These are phyloP conservation scores for Candida montana DNA, from an alignment of 805 yeast genomes.

Conservation along the genomic window DNA sequence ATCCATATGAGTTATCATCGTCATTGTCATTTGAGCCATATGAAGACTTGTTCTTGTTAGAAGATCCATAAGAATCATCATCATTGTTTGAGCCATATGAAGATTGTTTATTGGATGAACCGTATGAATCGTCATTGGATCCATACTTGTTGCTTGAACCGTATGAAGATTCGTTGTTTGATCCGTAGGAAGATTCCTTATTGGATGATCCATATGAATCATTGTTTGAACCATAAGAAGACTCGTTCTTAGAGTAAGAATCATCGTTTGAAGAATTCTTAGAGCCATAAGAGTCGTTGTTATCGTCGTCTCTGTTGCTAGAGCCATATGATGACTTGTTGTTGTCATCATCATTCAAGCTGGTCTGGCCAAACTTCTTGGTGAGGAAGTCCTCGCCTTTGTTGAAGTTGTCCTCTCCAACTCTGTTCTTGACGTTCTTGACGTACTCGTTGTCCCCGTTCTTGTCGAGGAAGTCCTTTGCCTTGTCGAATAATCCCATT, in stretches of 20 bases:
- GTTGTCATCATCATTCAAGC: constrained; percentile 18
- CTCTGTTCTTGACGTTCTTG: constrained; percentile 17
- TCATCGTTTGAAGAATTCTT: background rate
- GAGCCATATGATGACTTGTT: background rate
- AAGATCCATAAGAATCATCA: constrained; percentile 12
- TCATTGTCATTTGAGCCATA: constrained; percentile 23
- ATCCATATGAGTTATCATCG: constrained; percentile 10
- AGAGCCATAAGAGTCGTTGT: background rate
- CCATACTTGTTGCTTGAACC: no score
- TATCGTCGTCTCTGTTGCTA: background rate
- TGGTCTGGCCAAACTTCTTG: constrained; percentile 24
- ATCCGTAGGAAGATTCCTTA: no score
- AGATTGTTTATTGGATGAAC: no score
- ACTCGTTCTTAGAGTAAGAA: background rate
- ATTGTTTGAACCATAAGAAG: no score
- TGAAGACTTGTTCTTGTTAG: constrained; percentile 5
- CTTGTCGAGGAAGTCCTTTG: constrained; percentile 27
- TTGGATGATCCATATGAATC: no score
- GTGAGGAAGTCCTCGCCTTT: constrained; percentile 23
- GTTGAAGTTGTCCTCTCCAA: constrained; percentile 26
- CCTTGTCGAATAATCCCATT: constrained; percentile 42
- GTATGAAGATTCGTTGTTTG: no score
- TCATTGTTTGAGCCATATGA: no score
- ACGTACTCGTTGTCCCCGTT: constrained; percentile 18
- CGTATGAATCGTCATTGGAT: no score